Evolutionary conservation across 2,329 filamentous ascomycete genomes (phyloP).

Genomic region (Monilinia aucupariae): DNA sequence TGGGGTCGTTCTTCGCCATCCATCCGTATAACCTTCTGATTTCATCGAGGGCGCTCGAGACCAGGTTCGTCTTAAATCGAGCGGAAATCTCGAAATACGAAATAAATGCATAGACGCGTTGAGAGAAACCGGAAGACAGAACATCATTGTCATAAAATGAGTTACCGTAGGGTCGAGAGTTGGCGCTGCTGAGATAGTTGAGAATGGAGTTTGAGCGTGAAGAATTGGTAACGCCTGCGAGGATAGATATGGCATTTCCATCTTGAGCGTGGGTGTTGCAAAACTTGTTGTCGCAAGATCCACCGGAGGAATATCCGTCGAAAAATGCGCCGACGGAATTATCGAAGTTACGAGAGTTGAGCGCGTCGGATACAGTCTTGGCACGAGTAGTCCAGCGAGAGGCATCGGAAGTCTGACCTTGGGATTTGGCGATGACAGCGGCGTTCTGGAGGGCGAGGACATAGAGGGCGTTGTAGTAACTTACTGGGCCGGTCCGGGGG

Average conservation of each 20-base stretch:
- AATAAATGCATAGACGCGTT: slow-evolving; percentile 47
- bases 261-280: slow-evolving; percentile 43
- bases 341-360: slow-evolving; percentile 40
- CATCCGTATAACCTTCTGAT: slow-evolving; percentile 45
- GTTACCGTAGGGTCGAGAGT: slow-evolving; percentile 43
- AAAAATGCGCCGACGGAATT: slow-evolving; percentile 41
- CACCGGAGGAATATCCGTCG: slow-evolving; percentile 34
- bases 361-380: slow-evolving; percentile 34
- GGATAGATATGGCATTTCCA: slow-evolving; percentile 45
- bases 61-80: slow-evolving; percentile 39
- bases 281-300: slow-evolving; percentile 28
- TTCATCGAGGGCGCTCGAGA: slow-evolving; percentile 41
- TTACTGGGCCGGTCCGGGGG: slow-evolving; percentile 42
- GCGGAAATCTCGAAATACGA: slow-evolving; percentile 50
- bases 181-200: slow-evolving; percentile 38
- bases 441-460: slow-evolving; percentile 43
- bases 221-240: slow-evolving; percentile 37
- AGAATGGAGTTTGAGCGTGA: slow-evolving; percentile 36
- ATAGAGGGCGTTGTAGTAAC: slow-evolving; percentile 50
- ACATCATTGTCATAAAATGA: slow-evolving; percentile 47
- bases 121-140: slow-evolving; percentile 37
- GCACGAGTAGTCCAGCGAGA: slow-evolving; percentile 40
- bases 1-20: slow-evolving; percentile 45
- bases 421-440: slow-evolving; percentile 39
- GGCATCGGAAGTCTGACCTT: slow-evolving; percentile 36